Evolutionary conservation across 2,329 filamentous ascomycete species (phyloP), one percentile per base, ranked within the genome.

Genomic region (Eurotiales sp.): DNA sequence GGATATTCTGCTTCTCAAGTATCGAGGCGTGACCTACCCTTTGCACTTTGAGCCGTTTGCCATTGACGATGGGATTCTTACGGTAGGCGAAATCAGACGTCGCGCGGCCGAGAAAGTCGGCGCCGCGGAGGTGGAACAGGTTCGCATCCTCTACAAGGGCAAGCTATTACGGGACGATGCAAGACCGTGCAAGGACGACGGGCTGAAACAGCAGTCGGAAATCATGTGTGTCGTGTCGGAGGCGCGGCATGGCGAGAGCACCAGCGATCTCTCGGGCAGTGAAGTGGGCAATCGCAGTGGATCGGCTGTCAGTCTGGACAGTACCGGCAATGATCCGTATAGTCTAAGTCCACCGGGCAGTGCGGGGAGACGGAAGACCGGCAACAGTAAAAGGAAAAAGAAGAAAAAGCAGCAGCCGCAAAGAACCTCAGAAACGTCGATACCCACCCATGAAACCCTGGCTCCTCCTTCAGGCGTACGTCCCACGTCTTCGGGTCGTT

Each of bases 91-190:
- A 15, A 55, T 77, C 36, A 63, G 74, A 39, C 60, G 66, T 34
- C 60, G 63, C 5, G 72, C 73, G 11, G 74, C 72, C 1, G 58
- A 64, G 30, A 61, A 63, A 52, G 66, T 70, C 14, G 64, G 64
- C 12, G 66, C 68, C 7, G 51, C 58, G 3, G 61, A 73, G 46
- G 63, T 67, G 12, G 59, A 67, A 34, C 64, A 67, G 21, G 63
- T 77, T 52, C 69, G 69, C 50, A 55, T 77, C 30, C 61, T 77
- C 4, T 77, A 77, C 61, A 77, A 77, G 60, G 73, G 73, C 22
- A 70, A 67, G 25, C 55, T 74, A 30, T 59, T 77, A 44, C 72
- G 70, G 48, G 63, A 75, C 53, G 69, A 77, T 56, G 50, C 56
- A 4, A 56, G 56, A 36, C 59, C 69, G 8, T 72, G 73, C 51